Evolutionary conservation across 1,284 basidiomycete genomes (phyloP), one percentile per base, ranked within the genome.

Genomic region (Quambalaria eucalypti): DNA sequence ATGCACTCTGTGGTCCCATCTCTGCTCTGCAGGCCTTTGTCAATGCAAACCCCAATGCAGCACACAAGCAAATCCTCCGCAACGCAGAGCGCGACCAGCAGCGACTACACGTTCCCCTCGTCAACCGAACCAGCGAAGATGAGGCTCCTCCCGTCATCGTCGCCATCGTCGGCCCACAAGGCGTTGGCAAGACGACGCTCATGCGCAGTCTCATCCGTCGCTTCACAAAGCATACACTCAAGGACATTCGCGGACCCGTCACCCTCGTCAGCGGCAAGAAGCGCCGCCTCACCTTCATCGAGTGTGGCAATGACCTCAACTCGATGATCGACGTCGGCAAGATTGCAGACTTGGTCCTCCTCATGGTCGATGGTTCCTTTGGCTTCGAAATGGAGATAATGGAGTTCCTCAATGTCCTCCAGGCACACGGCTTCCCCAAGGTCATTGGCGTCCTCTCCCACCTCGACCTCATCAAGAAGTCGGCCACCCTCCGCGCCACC

Each of bases 301-400:
- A 98, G 78, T 97, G 91, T 79, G 92, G 93, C 69, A 97, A 92
- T 75, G 91, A 97, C 78, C 81, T 99, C 65, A 93, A 93, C 77
- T 88, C 90, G 48, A 97, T 97, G 92, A 88, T 98, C 61, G 95
- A 99, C 80, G 81, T 96, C 66, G 92, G 86, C 56, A 99, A 99
- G 78, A 84, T 98, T 57, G 93, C 90, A 4, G 95, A 98, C 78
- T 80, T 98, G 48, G 88, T 98, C 2, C 80, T 99, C 44, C 84
- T 98, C 62, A 92, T 97, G 90, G 88, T 98, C 66, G 95, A 99
- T 72, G 93, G 89, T 2, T 91, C 88, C 39, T 97, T 93, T 76
- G 93, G 93, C 1, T 95, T 98, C 68, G 93, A 99, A 78, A 98
- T 98, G 95, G 95, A 98, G 85, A 93, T 90, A 0, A 98, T 99